Base-by-base conservation (phyloP, 2,329 filamentous ascomycete genomes). In the Colletotrichum caudatum region DNA sequence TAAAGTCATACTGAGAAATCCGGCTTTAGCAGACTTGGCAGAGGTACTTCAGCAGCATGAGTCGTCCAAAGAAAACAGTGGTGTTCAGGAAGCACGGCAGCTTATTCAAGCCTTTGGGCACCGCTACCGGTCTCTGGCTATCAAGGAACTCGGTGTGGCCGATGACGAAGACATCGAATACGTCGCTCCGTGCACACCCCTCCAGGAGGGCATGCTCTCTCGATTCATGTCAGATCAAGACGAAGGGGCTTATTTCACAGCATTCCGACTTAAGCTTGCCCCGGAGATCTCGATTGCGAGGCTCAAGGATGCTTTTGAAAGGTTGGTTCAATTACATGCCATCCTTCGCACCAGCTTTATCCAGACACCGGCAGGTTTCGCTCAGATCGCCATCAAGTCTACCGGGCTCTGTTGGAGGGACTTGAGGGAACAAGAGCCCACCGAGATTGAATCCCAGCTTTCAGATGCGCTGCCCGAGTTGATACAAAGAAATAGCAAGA, bases 181-280 rank as follows among this genome's bases (percentile, higher is more conserved):
- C 69, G 88, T 97, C 63, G 90, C 90, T 0, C 95, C 94, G 5
- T 97, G 95, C 78, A 97, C 95, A 0, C 89, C 94, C 0, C 83
- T 97, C 1, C 95, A 98, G 77, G 90, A 95, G 78, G 95, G 94
- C 0, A 95, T 98, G 84, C 89, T 97, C 61, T 92, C 92, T 7
- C 88, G 90, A 60, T 91, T 90, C 33, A 78, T 92, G 48, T 87
- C 81, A 0, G 77, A 89, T 12, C 89, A 83, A 23, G 81, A 85
- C 0, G 78, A 82, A 0, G 84, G 86, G 0, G 81, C 92, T 0
- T 98, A 98, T 78, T 97, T 95, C 79, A 94, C 94, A 68, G 84
- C 86, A 0, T 97, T 98, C 77, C 81, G 81, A 0, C 90, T 95
- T 54, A 75, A 82, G 0, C 80, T 97, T 0, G 67, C 79, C 0